Conservation (phyloP, 495 filamentous ascomycete species). For the Hypoxylon subgilvum region DNA sequence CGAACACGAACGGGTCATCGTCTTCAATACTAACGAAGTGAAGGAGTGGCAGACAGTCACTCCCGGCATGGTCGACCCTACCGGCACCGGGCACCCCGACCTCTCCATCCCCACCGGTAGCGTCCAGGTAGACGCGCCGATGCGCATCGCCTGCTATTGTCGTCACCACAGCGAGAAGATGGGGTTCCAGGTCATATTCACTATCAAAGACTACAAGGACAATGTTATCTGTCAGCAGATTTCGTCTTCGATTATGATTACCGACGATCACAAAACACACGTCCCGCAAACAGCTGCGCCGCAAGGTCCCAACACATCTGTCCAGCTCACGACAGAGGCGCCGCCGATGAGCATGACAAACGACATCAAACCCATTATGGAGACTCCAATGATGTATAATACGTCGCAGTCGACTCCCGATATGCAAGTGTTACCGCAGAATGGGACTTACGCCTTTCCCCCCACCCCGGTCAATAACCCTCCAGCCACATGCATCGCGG, state of each 20-base stretch:
- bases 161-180: conserved; percentile 90
- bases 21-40: conserved; percentile 92
- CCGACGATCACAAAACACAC: conserved; percentile 94
- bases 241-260: conserved; percentile 88
- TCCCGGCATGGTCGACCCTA: conserved; percentile 44
- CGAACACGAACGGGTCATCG: conserved; percentile 79
- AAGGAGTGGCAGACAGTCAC: conserved; percentile 76
- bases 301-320: conserved; percentile 4
- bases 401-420: conserved; percentile 23
- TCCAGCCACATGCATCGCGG: conserved; percentile 55
- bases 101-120: conserved; percentile 62
- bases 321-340: conserved; percentile 6
- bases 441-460: conserved; percentile 28
- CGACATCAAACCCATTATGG: conserved; percentile 33
- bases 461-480: conserved; percentile 18
- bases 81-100: conserved; percentile 34
- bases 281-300: conserved; percentile 49
- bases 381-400: conserved; percentile 30
- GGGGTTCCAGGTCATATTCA: conserved; percentile 94
- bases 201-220: conserved; percentile 77
- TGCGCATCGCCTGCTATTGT: conserved; percentile 98
- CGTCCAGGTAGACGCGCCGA: conserved; percentile 79
- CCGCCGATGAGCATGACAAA: conserved; percentile 4
- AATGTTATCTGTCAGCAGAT: conserved; percentile 82
- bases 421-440: conserved; percentile 25